Conservation (phyloP, 225 moss, liverwort and hornwort species). For the Marchantia polymorpha region DNA sequence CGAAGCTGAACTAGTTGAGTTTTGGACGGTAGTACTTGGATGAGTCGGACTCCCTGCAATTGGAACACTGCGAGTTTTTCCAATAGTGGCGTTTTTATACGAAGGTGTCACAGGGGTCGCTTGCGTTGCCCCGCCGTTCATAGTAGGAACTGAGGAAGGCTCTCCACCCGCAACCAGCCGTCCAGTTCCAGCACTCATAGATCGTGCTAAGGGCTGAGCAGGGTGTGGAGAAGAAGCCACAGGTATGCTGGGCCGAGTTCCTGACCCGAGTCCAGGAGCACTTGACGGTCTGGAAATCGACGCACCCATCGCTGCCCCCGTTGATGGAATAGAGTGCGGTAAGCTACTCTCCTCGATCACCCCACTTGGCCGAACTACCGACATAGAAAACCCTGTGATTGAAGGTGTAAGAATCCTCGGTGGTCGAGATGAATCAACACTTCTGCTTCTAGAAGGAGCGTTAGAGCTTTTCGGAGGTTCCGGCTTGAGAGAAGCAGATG, state of each 20-base stretch:
- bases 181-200: constrained; percentile 83
- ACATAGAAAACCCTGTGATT: constrained; percentile 39
- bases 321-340: constrained; percentile 48
- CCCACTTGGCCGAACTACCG: constrained; percentile 36
- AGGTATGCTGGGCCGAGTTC: constrained; percentile 52
- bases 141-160: constrained; percentile 38
- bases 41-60: constrained; percentile 43
- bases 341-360: constrained; percentile 60
- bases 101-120: constrained; percentile 90
- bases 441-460: constrained; percentile 61
- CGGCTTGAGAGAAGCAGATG: constrained; percentile 44
- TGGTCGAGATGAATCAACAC: constrained; percentile 73
- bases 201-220: constrained; percentile 66
- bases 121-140: constrained; percentile 59
- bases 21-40: constrained; percentile 39
- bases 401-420: constrained; percentile 69
- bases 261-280: constrained; percentile 73
- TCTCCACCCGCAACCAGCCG: constrained; percentile 65
- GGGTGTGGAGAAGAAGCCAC: constrained; percentile 48
- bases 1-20: constrained; percentile 39
- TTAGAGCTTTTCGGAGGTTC: constrained; percentile 45
- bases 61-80: constrained; percentile 67
- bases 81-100: constrained; percentile 94
- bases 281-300: constrained; percentile 70
- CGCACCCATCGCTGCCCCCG: constrained; percentile 37